Evolutionary conservation across 2,329 filamentous ascomycete species (phyloP).

Genomic region (Onygenales sp.): DNA sequence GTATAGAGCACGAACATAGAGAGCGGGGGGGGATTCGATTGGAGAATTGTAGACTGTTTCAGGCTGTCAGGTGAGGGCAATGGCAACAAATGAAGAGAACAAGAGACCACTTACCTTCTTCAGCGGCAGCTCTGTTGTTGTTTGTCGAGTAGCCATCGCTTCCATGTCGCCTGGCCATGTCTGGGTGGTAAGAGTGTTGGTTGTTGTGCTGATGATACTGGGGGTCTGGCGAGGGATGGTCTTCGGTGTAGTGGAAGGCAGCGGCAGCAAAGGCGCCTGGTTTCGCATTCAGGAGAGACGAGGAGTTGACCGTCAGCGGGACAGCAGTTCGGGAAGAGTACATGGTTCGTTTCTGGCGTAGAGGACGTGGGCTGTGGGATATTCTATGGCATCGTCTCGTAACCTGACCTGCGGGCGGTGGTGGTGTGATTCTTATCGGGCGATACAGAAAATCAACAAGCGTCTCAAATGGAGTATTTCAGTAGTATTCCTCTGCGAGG

Average conservation of each 20-base stretch:
- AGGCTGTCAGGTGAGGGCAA: neutral
- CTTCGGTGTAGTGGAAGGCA: slow-evolving; percentile 34
- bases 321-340: slow-evolving; percentile 24
- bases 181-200: neutral
- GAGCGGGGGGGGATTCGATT: slow-evolving; percentile 36
- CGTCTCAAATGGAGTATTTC: neutral
- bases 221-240: slow-evolving; percentile 17
- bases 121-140: slow-evolving; percentile 1
- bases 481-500: neutral
- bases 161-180: slow-evolving; percentile 2
- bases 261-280: slow-evolving; percentile 29
- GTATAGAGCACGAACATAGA: slow-evolving; percentile 93
- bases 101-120: neutral
- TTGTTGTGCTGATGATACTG: neutral
- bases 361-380: slow-evolving; percentile 1
- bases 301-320: slow-evolving; percentile 23
- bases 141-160: slow-evolving; percentile 12
- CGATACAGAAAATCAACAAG: neutral
- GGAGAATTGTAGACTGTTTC: slow-evolving; percentile 5
- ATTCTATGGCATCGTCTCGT: slow-evolving; percentile 3
- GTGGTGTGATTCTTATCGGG: neutral
- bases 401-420: neutral
- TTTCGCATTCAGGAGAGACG: slow-evolving; percentile 26
- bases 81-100: neutral
- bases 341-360: slow-evolving; percentile 15